Evolutionary conservation across 2,329 filamentous ascomycete genomes (phyloP).

Genomic region (Curvularia hawaiiensis): DNA sequence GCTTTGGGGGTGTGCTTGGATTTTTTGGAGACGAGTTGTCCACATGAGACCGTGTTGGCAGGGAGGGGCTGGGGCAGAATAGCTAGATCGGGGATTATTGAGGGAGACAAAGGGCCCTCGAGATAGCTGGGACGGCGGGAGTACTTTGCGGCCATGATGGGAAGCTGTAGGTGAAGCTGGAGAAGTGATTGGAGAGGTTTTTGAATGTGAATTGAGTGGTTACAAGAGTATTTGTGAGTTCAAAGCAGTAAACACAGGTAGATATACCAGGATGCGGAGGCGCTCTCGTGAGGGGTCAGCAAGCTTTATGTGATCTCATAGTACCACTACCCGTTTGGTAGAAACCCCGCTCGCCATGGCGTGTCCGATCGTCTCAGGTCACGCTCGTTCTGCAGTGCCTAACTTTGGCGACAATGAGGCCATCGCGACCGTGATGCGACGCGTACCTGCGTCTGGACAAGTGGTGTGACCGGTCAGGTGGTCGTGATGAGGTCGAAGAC

Average conservation of each 20-base stretch:
- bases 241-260: conserved; percentile 17
- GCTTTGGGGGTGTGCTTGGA: conserved; percentile 35
- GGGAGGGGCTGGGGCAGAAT: conserved; percentile 41
- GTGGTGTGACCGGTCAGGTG: conserved; percentile 35
- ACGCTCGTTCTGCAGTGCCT: conserved; percentile 35
- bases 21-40: conserved; percentile 39
- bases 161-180: conserved; percentile 9
- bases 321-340: conserved; percentile 25
- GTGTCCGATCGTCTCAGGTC: conserved; percentile 32
- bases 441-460: conserved; percentile 13
- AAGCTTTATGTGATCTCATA: conserved; percentile 46
- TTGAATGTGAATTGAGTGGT: not conserved
- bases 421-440: conserved; percentile 18
- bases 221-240: conserved; percentile 8
- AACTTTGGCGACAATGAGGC: conserved; percentile 14
- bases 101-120: conserved; percentile 38
- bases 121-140: conserved; percentile 35
- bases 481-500: conserved; percentile 22
- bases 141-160: conserved; percentile 35
- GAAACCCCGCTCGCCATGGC: conserved; percentile 32
- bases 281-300: conserved; percentile 41
- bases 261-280: conserved; percentile 22
- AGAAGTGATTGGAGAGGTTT: not conserved
- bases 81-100: conserved; percentile 39
- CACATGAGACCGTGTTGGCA: conserved; percentile 33